Conservation (phyloP, 1,139 yeast species). For the Candida frijolesensis region DNA sequence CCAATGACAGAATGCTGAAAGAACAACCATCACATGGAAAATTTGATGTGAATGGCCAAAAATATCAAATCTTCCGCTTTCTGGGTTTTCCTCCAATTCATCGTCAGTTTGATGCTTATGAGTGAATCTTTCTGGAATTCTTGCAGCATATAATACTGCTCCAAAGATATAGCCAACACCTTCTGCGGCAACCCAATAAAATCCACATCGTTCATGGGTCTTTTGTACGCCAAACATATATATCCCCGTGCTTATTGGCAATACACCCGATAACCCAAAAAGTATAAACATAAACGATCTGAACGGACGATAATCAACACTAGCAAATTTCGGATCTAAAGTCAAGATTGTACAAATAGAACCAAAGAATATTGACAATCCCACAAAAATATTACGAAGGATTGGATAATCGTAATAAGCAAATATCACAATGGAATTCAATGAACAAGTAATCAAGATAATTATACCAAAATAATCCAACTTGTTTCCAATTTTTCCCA, state of each 20-base stretch:
- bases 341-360: slow-evolving; percentile 64
- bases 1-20: slow-evolving; percentile 81
- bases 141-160: slow-evolving; percentile 73
- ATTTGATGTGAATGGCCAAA: slow-evolving; percentile 89
- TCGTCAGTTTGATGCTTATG: slow-evolving; percentile 52
- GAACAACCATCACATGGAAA: slow-evolving; percentile 79
- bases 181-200: slow-evolving; percentile 66
- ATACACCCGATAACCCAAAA: slow-evolving; percentile 77
- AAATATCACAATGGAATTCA: slow-evolving; percentile 70
- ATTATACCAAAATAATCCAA: slow-evolving; percentile 89
- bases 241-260: slow-evolving; percentile 65
- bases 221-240: slow-evolving; percentile 34
- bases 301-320: slow-evolving; percentile 71
- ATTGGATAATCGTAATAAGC: slow-evolving; percentile 57
- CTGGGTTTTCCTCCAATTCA: slow-evolving; percentile 18
- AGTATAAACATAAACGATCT: slow-evolving; percentile 78
- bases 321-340: slow-evolving; percentile 63
- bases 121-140: slow-evolving; percentile 72
- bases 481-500: slow-evolving; percentile 71
- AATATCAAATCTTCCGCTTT: slow-evolving; percentile 54
- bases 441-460: slow-evolving; percentile 71
- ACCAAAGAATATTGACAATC: slow-evolving; percentile 58
- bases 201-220: slow-evolving; percentile 53
- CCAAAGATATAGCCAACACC: slow-evolving; percentile 77
- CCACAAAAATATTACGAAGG: slow-evolving; percentile 46